These are phyloP conservation scores for Aegilops umbellulata DNA, from an alignment of 176 grass and related monocot species.

Conservation along the genomic window DNA sequence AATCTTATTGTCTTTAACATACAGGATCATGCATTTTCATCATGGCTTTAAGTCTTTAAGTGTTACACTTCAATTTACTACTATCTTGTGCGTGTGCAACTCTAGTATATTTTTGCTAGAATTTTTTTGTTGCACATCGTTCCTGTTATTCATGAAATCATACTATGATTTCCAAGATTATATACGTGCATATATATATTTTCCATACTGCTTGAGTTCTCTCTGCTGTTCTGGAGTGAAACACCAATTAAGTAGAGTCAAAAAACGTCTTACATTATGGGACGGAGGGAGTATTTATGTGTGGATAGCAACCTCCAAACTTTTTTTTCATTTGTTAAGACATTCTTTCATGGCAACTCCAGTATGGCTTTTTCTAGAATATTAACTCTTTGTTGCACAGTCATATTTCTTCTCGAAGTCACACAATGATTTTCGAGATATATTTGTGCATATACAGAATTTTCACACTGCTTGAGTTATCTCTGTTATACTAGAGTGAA, in stretches of 20 bases:
- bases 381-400: slow-evolving; percentile 28
- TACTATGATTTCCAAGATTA: background rate
- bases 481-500: slow-evolving; percentile 34
- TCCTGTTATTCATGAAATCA: background rate
- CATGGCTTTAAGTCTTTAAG: background rate
- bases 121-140: slow-evolving; percentile 1
- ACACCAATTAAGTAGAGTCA: background rate
- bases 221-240: slow-evolving; percentile 8
- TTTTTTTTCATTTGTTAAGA: background rate
- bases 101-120: background rate
- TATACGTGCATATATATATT: background rate
- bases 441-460: slow-evolving; percentile 44
- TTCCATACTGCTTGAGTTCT: slow-evolving; percentile 13
- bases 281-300: background rate
- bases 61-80: background rate
- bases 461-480: slow-evolving; percentile 57
- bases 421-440: slow-evolving; percentile 27
- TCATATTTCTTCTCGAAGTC: slow-evolving; percentile 30
- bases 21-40: background rate
- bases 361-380: background rate
- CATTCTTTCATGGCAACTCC: background rate
- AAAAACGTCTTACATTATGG: too few relatives aligned
- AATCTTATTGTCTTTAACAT: background rate
- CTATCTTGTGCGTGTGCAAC: background rate
- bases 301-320: background rate